Evolutionary conservation across 2,329 filamentous ascomycete genomes (phyloP).

Genomic region (Fusarium oligoseptatum): DNA sequence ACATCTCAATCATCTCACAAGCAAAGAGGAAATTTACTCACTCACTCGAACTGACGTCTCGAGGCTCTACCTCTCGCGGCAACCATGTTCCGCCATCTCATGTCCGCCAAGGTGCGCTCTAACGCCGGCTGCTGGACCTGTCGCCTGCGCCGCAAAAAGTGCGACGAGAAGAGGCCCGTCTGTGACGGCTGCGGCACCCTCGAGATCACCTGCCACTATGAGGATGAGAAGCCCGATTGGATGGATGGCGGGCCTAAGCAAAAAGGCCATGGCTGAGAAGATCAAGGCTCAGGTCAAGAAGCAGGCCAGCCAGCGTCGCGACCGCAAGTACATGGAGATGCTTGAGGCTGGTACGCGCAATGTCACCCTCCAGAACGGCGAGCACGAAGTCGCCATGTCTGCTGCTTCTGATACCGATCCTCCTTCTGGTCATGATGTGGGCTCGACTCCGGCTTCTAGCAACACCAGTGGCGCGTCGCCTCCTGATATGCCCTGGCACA

Average conservation of each 20-base stretch:
- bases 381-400: slow-evolving; percentile 24
- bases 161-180: slow-evolving; percentile 65
- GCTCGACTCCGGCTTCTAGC: slow-evolving; percentile 49
- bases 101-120: slow-evolving; percentile 53
- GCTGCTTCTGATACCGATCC: slow-evolving; percentile 48
- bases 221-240: slow-evolving; percentile 67
- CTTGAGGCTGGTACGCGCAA: slow-evolving; percentile 53
- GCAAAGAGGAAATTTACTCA: not conserved
- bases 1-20: not conserved
- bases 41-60: not conserved
- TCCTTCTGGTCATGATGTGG: slow-evolving; percentile 39
- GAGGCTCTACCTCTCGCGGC: not conserved
- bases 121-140: slow-evolving; percentile 72
- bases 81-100: slow-evolving; percentile 47
- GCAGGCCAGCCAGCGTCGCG: slow-evolving; percentile 63
- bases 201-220: slow-evolving; percentile 69
- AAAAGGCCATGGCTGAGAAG: slow-evolving; percentile 62
- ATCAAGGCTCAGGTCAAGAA: slow-evolving; percentile 71
- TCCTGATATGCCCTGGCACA: slow-evolving; percentile 51
- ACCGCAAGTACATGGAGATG: slow-evolving; percentile 62
- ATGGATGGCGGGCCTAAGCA: slow-evolving; percentile 67
- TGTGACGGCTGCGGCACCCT: slow-evolving; percentile 66
- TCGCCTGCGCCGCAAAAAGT: slow-evolving; percentile 72
- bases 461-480: slow-evolving; percentile 49
- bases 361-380: slow-evolving; percentile 37